Base-by-base conservation (phyloP, 768 basidiomycete genomes). In the Porphyrellus cyaneotinctus region DNA sequence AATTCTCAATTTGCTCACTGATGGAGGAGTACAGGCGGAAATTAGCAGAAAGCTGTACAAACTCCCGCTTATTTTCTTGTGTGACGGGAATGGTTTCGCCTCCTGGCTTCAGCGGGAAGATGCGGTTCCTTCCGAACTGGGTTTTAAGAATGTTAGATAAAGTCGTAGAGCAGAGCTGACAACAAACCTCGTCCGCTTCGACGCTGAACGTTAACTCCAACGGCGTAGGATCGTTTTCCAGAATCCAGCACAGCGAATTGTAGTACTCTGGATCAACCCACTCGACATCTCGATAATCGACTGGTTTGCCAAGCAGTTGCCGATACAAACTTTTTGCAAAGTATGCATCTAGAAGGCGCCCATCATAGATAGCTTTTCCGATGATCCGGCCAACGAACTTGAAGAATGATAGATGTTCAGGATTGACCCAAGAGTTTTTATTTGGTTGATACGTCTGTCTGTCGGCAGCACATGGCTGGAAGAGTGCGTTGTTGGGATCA, bases 191-290 rank as follows among this genome's bases (percentile, higher is more conserved):
- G 57, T 98, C 95, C 1, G 91, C 91, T 71, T 99, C 95, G 30
- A 95, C 88, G 56, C 91, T 93, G 74, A 98, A 98, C 14, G 85
- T 97, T 53, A 97, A 76, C 55, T 99, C 92, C 58, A 95, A 69
- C 18, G 79, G 72, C 20, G 85, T 88, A 7, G 91, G 89, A 63
- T 97, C 94, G 68, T 99, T 98, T 64, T 98, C 95, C 57, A 97
- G 72, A 70, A 99, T 98, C 97, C 97, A 99, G 64, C 90, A 90
- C 12, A 99, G 76, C 0, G 93, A 95, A 59, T 95, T 97, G 76
- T 97, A 97, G 69, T 98, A 98, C 70, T 95, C 93, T 0, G 95
- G 95, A 71, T 98, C 95, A 37, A 97, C 89, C 85, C 91, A 95
- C 71, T 98, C 95, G 20, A 98, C 89, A 66, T 98, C 95, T 56